Percentiles rank a stretch among this genome's conserved stretches.
Conservation (phyloP, 2,329 filamentous ascomycete species). For the Penicillium sp. region DNA sequence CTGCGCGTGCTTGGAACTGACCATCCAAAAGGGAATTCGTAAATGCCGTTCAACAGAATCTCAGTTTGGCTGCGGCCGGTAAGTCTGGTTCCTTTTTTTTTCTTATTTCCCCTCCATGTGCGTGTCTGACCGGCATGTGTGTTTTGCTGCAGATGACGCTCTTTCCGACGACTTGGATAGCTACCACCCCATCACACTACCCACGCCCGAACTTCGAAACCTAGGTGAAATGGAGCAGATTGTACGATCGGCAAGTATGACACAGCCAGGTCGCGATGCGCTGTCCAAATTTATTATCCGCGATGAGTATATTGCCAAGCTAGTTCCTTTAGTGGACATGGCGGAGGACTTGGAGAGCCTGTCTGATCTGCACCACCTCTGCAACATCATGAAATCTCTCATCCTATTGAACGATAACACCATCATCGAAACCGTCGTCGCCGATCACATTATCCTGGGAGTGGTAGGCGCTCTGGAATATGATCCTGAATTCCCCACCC, state of each 20-base stretch:
- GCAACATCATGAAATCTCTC: slow-evolving; percentile 96
- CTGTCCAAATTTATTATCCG: slow-evolving; percentile 82
- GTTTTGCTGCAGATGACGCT: slow-evolving; percentile 64
- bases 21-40: slow-evolving; percentile 79
- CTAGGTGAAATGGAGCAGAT: slow-evolving; percentile 79
- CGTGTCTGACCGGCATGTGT: slow-evolving; percentile 3
- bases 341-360: slow-evolving; percentile 91
- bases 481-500: slow-evolving; percentile 94
- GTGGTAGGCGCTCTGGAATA: slow-evolving; percentile 97
- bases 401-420: slow-evolving; percentile 91
- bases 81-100: slow-evolving; percentile 27
- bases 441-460: slow-evolving; percentile 82
- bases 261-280: slow-evolving; percentile 75
- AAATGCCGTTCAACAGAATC: slow-evolving; percentile 74
- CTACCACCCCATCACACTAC: slow-evolving; percentile 70
- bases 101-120: not conserved
- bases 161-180: slow-evolving; percentile 85
- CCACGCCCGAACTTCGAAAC: slow-evolving; percentile 75
- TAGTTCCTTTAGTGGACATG: slow-evolving; percentile 81
- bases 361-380: slow-evolving; percentile 81
- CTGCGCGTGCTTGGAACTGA: slow-evolving; percentile 22
- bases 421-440: slow-evolving; percentile 92
- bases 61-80: slow-evolving; percentile 63
- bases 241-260: slow-evolving; percentile 75
- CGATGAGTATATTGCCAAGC: slow-evolving; percentile 82